These are phyloP conservation scores for Periconia macrospinosa DNA, from an alignment of 2,329 filamentous ascomycete species.

Conservation along the genomic window DNA sequence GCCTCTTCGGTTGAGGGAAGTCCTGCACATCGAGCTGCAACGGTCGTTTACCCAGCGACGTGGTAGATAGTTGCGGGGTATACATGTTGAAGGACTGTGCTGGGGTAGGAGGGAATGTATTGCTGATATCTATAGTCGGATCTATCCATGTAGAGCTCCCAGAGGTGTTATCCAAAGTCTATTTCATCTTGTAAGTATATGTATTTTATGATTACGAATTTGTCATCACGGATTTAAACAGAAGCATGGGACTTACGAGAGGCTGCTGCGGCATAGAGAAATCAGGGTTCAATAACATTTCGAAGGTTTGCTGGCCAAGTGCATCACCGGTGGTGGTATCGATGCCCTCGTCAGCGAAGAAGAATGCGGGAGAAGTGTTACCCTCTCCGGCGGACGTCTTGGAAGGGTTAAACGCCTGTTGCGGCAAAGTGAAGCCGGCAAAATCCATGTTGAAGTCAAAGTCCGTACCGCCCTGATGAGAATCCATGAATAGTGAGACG, in stretches of 20 bases:
- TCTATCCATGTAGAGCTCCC: constrained; percentile 27
- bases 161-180: constrained; percentile 36
- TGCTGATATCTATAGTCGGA: constrained; percentile 18
- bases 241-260: constrained; percentile 24
- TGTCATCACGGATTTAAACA: not conserved
- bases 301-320: constrained; percentile 19
- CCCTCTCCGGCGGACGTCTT: constrained; percentile 28
- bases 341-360: constrained; percentile 39
- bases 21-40: constrained; percentile 34
- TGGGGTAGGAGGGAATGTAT: constrained; percentile 28
- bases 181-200: not conserved
- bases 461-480: constrained; percentile 6
- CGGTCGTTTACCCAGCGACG: constrained; percentile 31
- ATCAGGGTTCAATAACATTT: constrained; percentile 4
- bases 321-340: constrained; percentile 31
- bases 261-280: constrained; percentile 29
- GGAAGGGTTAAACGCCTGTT: constrained; percentile 16
- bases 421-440: constrained; percentile 26
- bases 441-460: constrained; percentile 42
- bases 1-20: constrained; percentile 37
- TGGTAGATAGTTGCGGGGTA: constrained; percentile 16
- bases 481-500: constrained; percentile 10
- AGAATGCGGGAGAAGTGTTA: constrained; percentile 34
- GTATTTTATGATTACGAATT: not conserved
- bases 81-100: constrained; percentile 31